These are phyloP conservation scores for Theileria orientalis DNA, from an alignment of 169 alveolate species.

Conservation along the genomic window DNA sequence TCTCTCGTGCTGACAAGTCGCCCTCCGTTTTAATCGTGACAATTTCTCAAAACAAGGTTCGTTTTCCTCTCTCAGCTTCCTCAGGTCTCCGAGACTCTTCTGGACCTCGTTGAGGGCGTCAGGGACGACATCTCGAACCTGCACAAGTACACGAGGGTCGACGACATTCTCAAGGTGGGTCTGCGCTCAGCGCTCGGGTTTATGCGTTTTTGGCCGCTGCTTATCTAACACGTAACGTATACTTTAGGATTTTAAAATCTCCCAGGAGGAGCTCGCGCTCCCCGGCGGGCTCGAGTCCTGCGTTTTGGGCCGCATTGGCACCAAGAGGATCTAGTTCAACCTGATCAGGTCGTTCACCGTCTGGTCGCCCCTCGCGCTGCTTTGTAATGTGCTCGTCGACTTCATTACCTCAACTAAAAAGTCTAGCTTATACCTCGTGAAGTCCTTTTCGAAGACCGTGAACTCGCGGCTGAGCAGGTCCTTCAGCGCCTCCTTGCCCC, in stretches of 20 bases:
- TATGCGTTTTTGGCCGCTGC: not conserved
- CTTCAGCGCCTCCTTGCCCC: not conserved
- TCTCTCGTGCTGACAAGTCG: conserved; percentile 6
- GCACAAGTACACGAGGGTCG: conserved; percentile 19
- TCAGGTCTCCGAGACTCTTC: conserved; percentile 21
- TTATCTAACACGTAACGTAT: not conserved
- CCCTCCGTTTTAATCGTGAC: conserved; percentile 24
- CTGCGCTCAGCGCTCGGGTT: not conserved
- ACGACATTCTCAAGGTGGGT: conserved; percentile 22
- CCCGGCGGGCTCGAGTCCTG: conserved; percentile 55
- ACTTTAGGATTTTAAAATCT: conserved; percentile 52
- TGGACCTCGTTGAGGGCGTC: conserved; percentile 24
- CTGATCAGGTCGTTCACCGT: not conserved
- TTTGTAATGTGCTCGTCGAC: not conserved
- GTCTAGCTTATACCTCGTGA: conserved; percentile 49
- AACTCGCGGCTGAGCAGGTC: conserved; percentile 28
- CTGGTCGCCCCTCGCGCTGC: not conserved
- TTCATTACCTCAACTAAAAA: conserved; percentile 28
- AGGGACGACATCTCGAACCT: conserved; percentile 26
- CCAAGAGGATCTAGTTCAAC: conserved; percentile 33
- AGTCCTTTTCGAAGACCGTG: conserved; percentile 40
- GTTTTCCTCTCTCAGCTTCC: not conserved
- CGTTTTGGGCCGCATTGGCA: conserved; percentile 46
- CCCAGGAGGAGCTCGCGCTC: conserved; percentile 44
- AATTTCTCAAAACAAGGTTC: conserved; percentile 28